Base-by-base conservation (phyloP, 2,329 filamentous ascomycete genomes). In the Colletotrichum tanaceti region DNA sequence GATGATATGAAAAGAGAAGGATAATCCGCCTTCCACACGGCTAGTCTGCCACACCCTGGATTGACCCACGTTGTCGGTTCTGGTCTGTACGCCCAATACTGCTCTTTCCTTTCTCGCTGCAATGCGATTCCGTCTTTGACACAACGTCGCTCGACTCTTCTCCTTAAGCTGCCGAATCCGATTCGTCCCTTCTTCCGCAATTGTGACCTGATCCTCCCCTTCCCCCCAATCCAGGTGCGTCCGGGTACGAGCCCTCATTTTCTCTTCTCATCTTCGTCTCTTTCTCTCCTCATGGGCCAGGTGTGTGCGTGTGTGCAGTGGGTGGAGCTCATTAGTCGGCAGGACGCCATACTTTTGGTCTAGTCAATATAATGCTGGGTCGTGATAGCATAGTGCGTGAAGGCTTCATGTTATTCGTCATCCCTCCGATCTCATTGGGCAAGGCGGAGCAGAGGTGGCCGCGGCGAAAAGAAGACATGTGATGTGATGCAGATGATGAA, bases 381-480 rank as follows among this genome's bases (percentile, higher is more conserved):
- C 66, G 46, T 69, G 38, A 57, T 69, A 35, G 63, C 53, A 53
- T 58, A 13, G 62, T 68, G 62, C 61, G 55, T 53, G 16, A 70
- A 49, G 22, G 66, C 57, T 62, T 63, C 63, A 67, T 70, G 32
- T 67, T 70, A 52, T 63, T 70, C 66, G 57, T 70, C 59, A 41
- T 53, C 57, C 50, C 63, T 68, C 66, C 62, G 44, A 28, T 57
- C 28, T 6, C 57, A 44, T 20, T 58, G 52, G 28, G 16, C 43
- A 28, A 62, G 16, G 44, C 44, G 60, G 62, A 60, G 54, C 38
- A 43, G 43, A 41, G 54, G 28, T 59, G 53, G 65, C 57, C 47
- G 49, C 35, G 47, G 64, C n/a, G 62, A 65, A 65, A 35, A 54
- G 62, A 59, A 57, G 54, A 65, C 22, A 16, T 50, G 43, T 68